Conservation (phyloP, 208 protist genomes). For the Polymyxa betae region DNA sequence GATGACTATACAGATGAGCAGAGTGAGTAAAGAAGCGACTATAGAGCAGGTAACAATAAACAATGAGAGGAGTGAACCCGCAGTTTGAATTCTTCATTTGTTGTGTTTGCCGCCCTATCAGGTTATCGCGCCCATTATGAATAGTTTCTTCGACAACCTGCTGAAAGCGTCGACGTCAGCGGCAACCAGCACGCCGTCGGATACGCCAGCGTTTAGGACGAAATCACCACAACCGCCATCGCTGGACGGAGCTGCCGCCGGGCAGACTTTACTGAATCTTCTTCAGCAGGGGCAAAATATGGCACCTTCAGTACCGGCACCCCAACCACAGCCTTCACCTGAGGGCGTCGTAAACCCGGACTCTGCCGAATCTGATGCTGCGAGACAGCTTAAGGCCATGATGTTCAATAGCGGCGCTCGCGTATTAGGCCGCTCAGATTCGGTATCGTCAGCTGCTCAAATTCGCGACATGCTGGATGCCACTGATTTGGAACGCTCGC, state of each 20-base stretch:
- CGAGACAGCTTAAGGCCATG: conserved; percentile 14
- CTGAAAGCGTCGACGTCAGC: background rate
- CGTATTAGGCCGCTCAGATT: background rate
- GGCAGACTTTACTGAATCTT: conserved; percentile 40
- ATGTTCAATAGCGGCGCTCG: background rate
- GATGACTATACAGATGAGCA: too few relatives aligned
- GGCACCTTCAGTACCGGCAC: background rate
- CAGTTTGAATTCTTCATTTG: too few relatives aligned
- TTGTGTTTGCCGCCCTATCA: too few relatives aligned
- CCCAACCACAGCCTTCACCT: too few relatives aligned
- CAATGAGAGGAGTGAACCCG: too few relatives aligned
- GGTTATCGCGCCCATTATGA: too few relatives aligned
- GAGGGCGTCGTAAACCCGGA: too few relatives aligned
- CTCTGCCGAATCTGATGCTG: background rate
- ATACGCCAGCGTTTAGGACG: background rate
- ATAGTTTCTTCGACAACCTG: conserved; percentile 44
- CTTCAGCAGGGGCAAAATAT: background rate
- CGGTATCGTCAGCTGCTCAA: background rate
- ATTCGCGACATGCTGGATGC: background rate
- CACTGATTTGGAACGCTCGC: background rate
- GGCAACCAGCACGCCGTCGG: background rate
- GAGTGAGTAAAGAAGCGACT: too few relatives aligned
- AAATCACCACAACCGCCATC: background rate
- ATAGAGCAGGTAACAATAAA: too few relatives aligned
- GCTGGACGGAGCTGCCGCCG: background rate